Percentiles rank a stretch among this genome's conserved stretches.
phyloP scores from a whole-genome alignment of 345 rosid genomes.

The Eucalyptus sp. region DNA sequence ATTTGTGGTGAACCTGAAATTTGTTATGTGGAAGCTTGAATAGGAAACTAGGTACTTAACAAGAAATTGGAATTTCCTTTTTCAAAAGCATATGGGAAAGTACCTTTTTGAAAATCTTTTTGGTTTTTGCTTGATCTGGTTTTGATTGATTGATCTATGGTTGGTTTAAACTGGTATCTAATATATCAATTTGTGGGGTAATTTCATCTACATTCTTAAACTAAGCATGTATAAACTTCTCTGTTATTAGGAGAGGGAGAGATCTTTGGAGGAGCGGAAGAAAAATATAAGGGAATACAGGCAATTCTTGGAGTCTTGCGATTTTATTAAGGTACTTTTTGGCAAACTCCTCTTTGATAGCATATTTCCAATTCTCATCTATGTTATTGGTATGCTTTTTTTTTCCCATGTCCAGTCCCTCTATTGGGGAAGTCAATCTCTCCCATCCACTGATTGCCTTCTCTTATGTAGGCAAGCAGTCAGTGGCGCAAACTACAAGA shows the following conservation, averaged over 20 bases:
- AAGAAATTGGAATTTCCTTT: not conserved
- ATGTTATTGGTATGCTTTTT: not conserved
- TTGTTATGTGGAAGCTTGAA: not conserved
- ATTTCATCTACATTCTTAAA: not conserved
- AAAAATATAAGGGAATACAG: conserved; percentile 58
- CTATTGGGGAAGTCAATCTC: not conserved
- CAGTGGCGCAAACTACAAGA: conserved; percentile 99
- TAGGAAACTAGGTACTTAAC: not conserved
- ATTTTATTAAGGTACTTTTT: conserved; percentile 71
- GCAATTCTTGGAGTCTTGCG: conserved; percentile 73
- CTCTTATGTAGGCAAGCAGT: conserved; percentile 49
- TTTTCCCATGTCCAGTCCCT: not conserved
- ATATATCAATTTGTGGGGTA: not conserved
- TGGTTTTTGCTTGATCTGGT: not conserved
- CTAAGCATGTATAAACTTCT: not conserved
- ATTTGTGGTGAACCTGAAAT: not conserved
- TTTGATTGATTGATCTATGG: not conserved
- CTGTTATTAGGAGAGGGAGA: conserved; percentile 47
- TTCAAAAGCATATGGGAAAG: not conserved
- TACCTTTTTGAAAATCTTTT: not conserved
- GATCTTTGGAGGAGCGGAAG: conserved; percentile 70
- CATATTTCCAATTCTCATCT: not conserved
- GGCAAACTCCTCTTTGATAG: not conserved
- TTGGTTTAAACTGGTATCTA: not conserved
- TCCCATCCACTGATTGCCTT: not conserved